Evolutionary conservation across 2,329 filamentous ascomycete species (phyloP).

Genomic region (Nothopassalora personata): DNA sequence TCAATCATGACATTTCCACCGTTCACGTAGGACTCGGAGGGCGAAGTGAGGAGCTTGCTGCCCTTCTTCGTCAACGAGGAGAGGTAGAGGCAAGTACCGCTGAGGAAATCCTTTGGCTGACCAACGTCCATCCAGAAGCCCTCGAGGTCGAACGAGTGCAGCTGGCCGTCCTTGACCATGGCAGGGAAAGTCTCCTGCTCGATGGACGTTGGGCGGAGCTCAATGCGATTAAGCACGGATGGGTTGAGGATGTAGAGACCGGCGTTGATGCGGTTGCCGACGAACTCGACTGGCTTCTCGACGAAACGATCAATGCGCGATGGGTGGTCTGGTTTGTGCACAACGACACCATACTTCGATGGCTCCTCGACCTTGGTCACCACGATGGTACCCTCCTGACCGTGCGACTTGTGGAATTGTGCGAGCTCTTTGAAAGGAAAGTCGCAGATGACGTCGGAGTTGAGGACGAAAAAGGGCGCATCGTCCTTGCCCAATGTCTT

Average conservation of each 20-base stretch:
- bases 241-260: constrained; percentile 98
- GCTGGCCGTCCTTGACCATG: constrained; percentile 79
- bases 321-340: constrained; percentile 88
- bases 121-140: constrained; percentile 99
- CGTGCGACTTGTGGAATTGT: constrained; percentile 87
- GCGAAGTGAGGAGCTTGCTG: constrained; percentile 73
- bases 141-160: constrained; percentile 94
- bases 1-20: constrained; percentile 95
- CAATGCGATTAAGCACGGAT: constrained; percentile 81
- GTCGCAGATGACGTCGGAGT: constrained; percentile 97
- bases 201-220: constrained; percentile 92
- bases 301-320: constrained; percentile 97
- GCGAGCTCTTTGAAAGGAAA: constrained; percentile 89
- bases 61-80: constrained; percentile 85
- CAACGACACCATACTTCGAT: constrained; percentile 96
- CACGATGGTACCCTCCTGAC: constrained; percentile 93
- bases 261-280: constrained; percentile 97
- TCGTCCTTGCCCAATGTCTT: constrained; percentile 89
- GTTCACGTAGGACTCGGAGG: constrained; percentile 70
- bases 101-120: constrained; percentile 97
- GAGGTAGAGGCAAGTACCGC: constrained; percentile 92
- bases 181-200: constrained; percentile 98
- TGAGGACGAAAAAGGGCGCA: constrained; percentile 93
- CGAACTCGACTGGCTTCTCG: constrained; percentile 98
- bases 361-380: constrained; percentile 99